A percentile compares a stretch with the other conserved stretches of the same genome.
Evolutionary conservation across 768 basidiomycete genomes (phyloP).

Genomic region (Tylopilus rubrobrunneus): DNA sequence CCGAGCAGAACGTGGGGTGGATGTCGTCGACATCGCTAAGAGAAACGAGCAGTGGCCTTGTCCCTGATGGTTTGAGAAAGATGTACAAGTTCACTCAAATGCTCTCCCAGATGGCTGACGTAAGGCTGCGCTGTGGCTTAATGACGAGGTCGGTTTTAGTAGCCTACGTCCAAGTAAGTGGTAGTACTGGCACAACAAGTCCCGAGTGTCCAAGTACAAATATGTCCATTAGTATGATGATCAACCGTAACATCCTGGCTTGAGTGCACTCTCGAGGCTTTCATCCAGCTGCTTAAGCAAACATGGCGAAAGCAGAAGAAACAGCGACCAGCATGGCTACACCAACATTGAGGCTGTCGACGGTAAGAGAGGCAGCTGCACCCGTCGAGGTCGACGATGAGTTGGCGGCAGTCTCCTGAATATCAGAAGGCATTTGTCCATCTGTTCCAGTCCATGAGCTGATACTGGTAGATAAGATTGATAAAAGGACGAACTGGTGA

Average conservation of each 20-base stretch:
- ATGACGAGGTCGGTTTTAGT: background rate
- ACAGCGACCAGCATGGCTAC: slow-evolving; percentile 29
- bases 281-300: slow-evolving; percentile 27
- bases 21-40: slow-evolving; percentile 26
- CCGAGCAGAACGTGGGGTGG: slow-evolving; percentile 28
- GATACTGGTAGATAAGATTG: background rate
- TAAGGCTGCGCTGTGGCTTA: slow-evolving; percentile 10
- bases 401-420: slow-evolving; percentile 24
- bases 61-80: background rate
- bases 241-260: background rate
- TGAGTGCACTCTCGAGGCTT: background rate
- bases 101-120: slow-evolving; percentile 14
- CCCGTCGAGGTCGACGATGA: slow-evolving; percentile 18
- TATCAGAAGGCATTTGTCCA: slow-evolving; percentile 28
- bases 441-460: slow-evolving; percentile 20
- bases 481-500: slow-evolving; percentile 43
- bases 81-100: background rate
- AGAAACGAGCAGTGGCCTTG: background rate
- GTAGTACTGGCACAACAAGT: background rate
- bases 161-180: background rate
- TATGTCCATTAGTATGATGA: slow-evolving; percentile 2
- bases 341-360: slow-evolving; percentile 22
- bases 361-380: slow-evolving; percentile 19
- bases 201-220: background rate
- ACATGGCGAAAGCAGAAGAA: slow-evolving; percentile 32